Evolutionary conservation across 106 monocot species (phyloP).

Genomic region (Acorus calamus): DNA sequence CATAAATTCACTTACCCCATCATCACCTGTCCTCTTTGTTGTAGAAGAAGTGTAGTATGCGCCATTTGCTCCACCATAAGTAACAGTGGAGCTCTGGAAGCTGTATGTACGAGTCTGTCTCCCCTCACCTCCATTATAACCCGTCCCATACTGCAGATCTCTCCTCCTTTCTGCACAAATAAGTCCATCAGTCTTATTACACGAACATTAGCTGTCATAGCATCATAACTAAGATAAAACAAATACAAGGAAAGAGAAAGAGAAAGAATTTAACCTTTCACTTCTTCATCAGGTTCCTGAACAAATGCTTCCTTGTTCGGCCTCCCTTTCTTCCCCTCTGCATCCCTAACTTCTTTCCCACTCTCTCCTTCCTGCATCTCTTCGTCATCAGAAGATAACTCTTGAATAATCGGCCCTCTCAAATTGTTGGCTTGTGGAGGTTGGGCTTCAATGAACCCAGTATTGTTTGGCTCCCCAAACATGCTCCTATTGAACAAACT

Average conservation of each 20-base stretch:
- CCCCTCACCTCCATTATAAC: not conserved
- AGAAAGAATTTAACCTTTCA: conserved; percentile 21
- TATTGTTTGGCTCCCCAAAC: conserved; percentile 22
- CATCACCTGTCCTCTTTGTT: conserved; percentile 55
- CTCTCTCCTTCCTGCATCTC: conserved; percentile 7
- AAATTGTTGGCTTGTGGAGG: conserved; percentile 11
- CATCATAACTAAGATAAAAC: not conserved
- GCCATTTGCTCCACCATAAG: conserved; percentile 71
- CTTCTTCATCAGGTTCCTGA: conserved; percentile 53
- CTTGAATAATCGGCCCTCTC: conserved; percentile 50
- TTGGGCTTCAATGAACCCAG: conserved; percentile 46
- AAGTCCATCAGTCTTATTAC: not conserved
- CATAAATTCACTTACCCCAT: conserved; percentile 45
- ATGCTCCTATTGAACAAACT: conserved; percentile 17
- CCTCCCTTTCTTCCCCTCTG: conserved; percentile 14
- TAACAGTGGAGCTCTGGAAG: conserved; percentile 73
- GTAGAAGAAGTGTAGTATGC: conserved; percentile 76
- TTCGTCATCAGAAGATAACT: conserved; percentile 47
- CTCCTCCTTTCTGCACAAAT: conserved; percentile 31
- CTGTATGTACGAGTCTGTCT: conserved; percentile 25
- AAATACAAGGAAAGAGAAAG: too few species aligned
- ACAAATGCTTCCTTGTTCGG: conserved; percentile 40
- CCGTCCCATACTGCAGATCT: conserved; percentile 12
- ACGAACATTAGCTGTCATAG: too few species aligned
- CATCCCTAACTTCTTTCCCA: conserved; percentile 3